Evolutionary conservation across 2,329 filamentous ascomycete genomes (phyloP), one percentile per base, ranked within the genome.

Genomic region (Colletotrichum siamense): DNA sequence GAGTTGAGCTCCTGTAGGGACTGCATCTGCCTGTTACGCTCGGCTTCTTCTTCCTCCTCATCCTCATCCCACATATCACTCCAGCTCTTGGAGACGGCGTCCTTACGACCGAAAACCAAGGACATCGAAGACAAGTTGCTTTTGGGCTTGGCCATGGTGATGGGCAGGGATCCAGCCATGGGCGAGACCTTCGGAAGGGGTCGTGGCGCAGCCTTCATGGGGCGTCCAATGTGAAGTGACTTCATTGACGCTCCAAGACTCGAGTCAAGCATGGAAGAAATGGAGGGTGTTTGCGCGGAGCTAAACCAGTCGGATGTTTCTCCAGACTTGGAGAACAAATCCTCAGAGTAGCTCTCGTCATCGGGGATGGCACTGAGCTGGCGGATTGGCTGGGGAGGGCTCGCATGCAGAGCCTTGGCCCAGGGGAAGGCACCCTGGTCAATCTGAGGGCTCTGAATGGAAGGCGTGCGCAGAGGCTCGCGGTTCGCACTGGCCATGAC

Each of bases 41-140:
- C 92, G 80, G 94, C 91, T 80, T 95, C 91, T 78, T 94, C 92
- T 78, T 94, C 93, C 81, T 97, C 96, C 62, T 89, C 88, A 70
- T 99, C 96, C 84, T 99, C 96, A 75, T 99, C 96, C 94, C 96
- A 98, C 84, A 99, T 92, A 84, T 99, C 97, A 82, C 96, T 98
- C 97, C 97, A 99, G 89, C 97, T 99, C 93, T 99, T 99, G 73
- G 97, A 98, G 64, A 98, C 95, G 64, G 91, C 88, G 62, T 96
- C 94, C 78, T 92, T 91, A 83, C 94, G 92, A 68, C 95, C 95
- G 83, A 98, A 96, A 67, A 96, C 92, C 82, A 94, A 91, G 6
- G 95, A 93, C 89, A 96, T 93, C 77, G 95, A 93, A 70, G 91
- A 89, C 79, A 93, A 88, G 55, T 91, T 90, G 78, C 92, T 89